Conservation (phyloP, 2,329 filamentous ascomycete genomes). For the Leptographium procerum region DNA sequence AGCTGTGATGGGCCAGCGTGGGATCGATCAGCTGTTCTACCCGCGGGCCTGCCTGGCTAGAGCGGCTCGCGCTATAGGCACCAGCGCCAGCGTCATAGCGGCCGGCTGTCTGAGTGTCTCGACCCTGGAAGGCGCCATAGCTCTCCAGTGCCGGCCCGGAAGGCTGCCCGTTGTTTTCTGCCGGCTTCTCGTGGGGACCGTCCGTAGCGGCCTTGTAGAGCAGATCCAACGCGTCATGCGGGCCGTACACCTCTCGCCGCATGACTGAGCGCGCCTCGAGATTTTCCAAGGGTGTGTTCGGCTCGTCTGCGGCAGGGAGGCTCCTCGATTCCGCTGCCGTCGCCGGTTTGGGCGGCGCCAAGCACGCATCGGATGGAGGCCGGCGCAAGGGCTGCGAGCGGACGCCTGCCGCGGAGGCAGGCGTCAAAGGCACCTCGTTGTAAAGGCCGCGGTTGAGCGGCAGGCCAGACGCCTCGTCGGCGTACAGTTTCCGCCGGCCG, state of each 20-base stretch:
- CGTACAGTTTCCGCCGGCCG: conserved; percentile 55
- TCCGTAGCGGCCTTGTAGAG: conserved; percentile 71
- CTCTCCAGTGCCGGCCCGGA: neutral
- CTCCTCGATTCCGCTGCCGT: conserved; percentile 12
- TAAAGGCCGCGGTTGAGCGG: conserved; percentile 32
- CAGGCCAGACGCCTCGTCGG: conserved; percentile 30
- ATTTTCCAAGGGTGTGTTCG: conserved; percentile 52
- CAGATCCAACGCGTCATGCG: conserved; percentile 83
- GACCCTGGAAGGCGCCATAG: neutral
- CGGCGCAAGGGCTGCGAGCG: conserved; percentile 55
- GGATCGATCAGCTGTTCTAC: conserved; percentile 34
- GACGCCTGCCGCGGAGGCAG: conserved; percentile 55
- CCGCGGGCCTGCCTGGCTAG: conserved; percentile 8
- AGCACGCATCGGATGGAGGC: conserved; percentile 26
- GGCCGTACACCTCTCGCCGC: conserved; percentile 69
- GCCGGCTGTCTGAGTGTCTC: neutral
- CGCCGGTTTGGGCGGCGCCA: conserved; percentile 16
- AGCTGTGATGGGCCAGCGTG: conserved; percentile 28
- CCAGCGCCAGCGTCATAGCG: neutral
- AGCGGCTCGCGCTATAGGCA: conserved; percentile 12
- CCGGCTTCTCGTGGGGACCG: neutral
- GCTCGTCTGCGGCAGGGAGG: conserved; percentile 34
- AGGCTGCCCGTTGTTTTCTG: neutral
- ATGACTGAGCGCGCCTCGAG: conserved; percentile 54
- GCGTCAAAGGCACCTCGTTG: conserved; percentile 48